phyloP scores from a whole-genome alignment of 495 filamentous ascomycete species.

The Amphirosellinia nigrospora region DNA sequence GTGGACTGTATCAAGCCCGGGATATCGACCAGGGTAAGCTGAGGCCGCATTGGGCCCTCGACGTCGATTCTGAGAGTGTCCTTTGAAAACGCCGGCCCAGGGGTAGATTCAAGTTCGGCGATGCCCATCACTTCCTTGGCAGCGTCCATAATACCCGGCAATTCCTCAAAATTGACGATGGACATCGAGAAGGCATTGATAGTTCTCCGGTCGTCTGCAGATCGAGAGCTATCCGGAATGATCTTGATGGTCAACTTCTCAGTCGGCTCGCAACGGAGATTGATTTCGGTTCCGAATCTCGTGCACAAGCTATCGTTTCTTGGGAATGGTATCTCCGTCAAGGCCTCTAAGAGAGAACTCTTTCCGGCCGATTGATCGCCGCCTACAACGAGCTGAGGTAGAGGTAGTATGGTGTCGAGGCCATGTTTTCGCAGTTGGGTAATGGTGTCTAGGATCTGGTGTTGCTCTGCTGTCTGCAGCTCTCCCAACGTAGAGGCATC shows the following conservation, averaged over 20 bases:
- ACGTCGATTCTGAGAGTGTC: constrained; percentile 6
- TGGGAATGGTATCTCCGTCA: constrained; percentile 72
- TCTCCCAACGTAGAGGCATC: neutral
- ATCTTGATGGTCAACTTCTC: neutral
- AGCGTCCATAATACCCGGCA: neutral
- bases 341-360: constrained; percentile 72
- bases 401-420: constrained; percentile 20
- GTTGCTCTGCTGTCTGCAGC: constrained; percentile 9
- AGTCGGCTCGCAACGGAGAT: constrained; percentile 1
- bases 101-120: neutral
- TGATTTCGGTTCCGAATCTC: constrained; percentile 64
- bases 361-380: constrained; percentile 74
- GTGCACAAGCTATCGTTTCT: constrained; percentile 67
- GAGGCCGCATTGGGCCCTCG: neutral
- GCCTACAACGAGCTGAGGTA: constrained; percentile 73
- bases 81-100: neutral
- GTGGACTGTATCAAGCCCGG: constrained; percentile 9
- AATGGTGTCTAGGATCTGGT: neutral
- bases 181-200: constrained; percentile 1
- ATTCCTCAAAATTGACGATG: neutral
- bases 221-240: neutral
- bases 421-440: neutral
- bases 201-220: neutral
- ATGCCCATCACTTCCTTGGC: constrained; percentile 3
- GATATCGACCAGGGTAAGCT: constrained; percentile 2